phyloP scores from a whole-genome alignment of 2,329 filamentous ascomycete genomes.

The Trichoderma endophyticum region DNA sequence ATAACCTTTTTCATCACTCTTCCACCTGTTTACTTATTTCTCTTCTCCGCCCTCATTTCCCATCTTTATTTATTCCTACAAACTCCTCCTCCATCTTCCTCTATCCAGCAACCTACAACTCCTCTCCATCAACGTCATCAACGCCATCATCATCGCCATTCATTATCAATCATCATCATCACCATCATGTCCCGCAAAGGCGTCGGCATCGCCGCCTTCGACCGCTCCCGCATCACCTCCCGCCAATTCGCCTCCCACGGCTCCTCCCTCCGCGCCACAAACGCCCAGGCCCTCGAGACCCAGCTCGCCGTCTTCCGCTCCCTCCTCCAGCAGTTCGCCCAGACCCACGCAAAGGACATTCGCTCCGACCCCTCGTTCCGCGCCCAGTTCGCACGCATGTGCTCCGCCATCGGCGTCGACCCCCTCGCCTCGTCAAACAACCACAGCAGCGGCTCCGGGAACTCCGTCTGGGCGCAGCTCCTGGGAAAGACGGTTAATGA shows the following conservation, averaged over 20 bases:
- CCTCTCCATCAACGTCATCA: neutral
- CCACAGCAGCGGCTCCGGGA: constrained; percentile 35
- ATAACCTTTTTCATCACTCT: too few relatives aligned
- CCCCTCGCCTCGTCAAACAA: constrained; percentile 63
- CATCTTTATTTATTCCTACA: too few relatives aligned
- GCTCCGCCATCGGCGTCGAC: constrained; percentile 92
- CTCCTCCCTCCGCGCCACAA: constrained; percentile 76
- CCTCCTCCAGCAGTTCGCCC: constrained; percentile 88
- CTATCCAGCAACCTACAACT: neutral
- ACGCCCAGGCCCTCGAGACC: constrained; percentile 81
- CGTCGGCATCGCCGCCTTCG: constrained; percentile 87
- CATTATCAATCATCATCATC: neutral
- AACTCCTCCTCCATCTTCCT: neutral
- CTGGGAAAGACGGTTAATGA: constrained; percentile 91
- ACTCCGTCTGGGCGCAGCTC: constrained; percentile 87
- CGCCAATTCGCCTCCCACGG: constrained; percentile 91
- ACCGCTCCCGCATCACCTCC: constrained; percentile 76
- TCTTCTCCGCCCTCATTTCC: too few relatives aligned
- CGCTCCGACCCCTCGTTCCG: constrained; percentile 93
- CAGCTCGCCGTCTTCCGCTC: constrained; percentile 96
- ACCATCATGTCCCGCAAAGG: constrained; percentile 67
- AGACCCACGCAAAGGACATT: constrained; percentile 93
- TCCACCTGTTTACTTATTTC: neutral
- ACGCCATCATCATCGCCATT: neutral
- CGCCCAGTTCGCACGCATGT: constrained; percentile 98